These are phyloP conservation scores for Echium plantagineum DNA, from an alignment of 257 asterid species.

Conservation along the genomic window DNA sequence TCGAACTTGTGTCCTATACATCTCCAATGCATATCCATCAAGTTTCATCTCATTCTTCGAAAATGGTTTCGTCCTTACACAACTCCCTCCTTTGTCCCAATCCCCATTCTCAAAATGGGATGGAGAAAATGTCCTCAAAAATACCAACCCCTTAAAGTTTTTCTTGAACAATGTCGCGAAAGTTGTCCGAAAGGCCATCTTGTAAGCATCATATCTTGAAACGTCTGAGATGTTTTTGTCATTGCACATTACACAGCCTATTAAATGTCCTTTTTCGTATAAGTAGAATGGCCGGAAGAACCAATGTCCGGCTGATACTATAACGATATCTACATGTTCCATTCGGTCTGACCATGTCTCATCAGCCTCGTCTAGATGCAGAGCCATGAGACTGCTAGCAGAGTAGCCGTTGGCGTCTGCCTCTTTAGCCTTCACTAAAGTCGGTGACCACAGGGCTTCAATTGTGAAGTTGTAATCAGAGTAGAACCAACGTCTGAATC, in stretches of 20 bases:
- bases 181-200: constrained; percentile 38
- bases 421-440: constrained; percentile 3
- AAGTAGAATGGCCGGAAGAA: constrained; percentile 32
- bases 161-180: constrained; percentile 11
- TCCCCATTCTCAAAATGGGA: constrained; percentile 43
- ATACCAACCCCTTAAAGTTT: constrained; percentile 16
- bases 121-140: constrained; percentile 49
- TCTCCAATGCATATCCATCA: constrained; percentile 27
- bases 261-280: constrained; percentile 21
- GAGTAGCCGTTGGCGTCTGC: constrained; percentile 10
- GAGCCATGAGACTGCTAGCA: constrained; percentile 8
- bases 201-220: constrained; percentile 23
- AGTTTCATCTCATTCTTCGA: constrained; percentile 28
- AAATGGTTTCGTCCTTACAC: constrained; percentile 33
- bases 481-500: constrained; percentile 16
- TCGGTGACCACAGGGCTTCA: constrained; percentile 15
- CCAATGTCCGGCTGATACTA: constrained; percentile 20
- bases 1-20: constrained; percentile 38
- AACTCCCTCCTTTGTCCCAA: constrained; percentile 57
- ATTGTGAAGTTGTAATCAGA: constrained; percentile 14
- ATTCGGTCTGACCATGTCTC: constrained; percentile 12
- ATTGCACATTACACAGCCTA: constrained; percentile 44
- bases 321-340: constrained; percentile 9
- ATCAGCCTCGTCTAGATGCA: constrained; percentile 15
- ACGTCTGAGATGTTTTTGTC: constrained; percentile 25